Evolutionary conservation across 139 green algal genomes (phyloP), one percentile per base, ranked within the genome.

Genomic region (Haematococcus sp.): DNA sequence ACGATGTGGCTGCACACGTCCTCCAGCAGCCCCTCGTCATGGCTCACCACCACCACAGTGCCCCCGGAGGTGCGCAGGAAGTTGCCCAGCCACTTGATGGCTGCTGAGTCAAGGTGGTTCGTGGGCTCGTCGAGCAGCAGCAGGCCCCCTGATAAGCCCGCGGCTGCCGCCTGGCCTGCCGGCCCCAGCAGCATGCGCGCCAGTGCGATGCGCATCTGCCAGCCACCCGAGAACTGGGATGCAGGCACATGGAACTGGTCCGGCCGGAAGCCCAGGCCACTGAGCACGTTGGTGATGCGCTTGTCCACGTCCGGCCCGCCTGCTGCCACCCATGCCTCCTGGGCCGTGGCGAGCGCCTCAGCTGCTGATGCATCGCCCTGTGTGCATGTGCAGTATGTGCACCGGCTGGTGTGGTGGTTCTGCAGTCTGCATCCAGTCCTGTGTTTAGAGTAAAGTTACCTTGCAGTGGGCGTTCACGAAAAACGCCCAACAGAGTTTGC

Each of bases 181-280:
- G 81, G 80, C 0, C 77, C 73, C 56, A 94, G 81, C 76, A 95
- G 82, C 80, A 94, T 67, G 25, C 86, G 70, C 1, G 90, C 90
- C 59, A 95, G 76, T 15, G 87, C 90, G 51, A 95, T 89, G 34
- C 90, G 80, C 89, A 93, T 95, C 85, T 90, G 75, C 54, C 71
- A 78, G 28, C 66, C 66, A 3, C 66, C 66, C 4, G 40, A 61
- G 43, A 72, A 72, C 27, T 72, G 40, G 15, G 66, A 68, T 43
- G 68, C 51, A 32, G 22, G 51, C 25, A 63, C 54, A 55, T 60
- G 68, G 52, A 43, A 74, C 27, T 43, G 80, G 17, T 84, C 79
- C 31, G 68, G 32, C n/a, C 63, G 35, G 75, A 92, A 92, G 0
- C 87, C 87, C 22, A 92, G 70, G 0, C 87, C 87, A 1, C 60